Base-by-base conservation (phyloP, 768 basidiomycete genomes). In the Phaffia tasmanica region DNA sequence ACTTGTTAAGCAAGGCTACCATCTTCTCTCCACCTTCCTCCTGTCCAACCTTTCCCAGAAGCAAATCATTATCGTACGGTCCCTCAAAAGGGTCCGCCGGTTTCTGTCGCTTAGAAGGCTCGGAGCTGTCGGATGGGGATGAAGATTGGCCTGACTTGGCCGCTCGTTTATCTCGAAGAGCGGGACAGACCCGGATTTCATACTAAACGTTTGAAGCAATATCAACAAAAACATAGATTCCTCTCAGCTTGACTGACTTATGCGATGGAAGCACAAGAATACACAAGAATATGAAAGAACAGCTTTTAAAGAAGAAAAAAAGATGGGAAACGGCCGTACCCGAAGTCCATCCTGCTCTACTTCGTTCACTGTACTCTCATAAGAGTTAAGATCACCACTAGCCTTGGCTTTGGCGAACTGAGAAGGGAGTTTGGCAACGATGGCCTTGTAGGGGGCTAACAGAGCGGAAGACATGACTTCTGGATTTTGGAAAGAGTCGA, bases 11-110 rank as follows among this genome's bases (percentile, higher is more conserved):
- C 0, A 69, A 50, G 1, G 50, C 62, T 5, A 69, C 67, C 67
- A 69, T 69, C 57, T 64, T 64, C 47, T 64, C 67, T 29, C 53
- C 67, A 7, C 62, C 67, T n/a, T 69, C 62, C 42, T 60, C 62
- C 62, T 69, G 67, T 1, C 62, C 67, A 46, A 69, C 57, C 27
- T 63, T 63, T 25, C 67, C 67, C 19, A 69, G 23, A 47, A 59
- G 47, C 48, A 69, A 62, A 32, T 69, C 67, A 59, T 25, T 48
- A 21, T 65, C 58, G 61, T 57, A 68, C n/a, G 67, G 67, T 23
- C 62, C 67, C 25, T 69, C 67, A 58, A 69, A 69, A 0, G 67
- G 67, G 53, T 69, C 67, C 35, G 51, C 50, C 3, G 32, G 59
- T 23, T 29, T 47, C 18, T 42, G 62, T 63, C 62, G 30, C 30